phyloP scores from a whole-genome alignment of 2,329 filamentous ascomycete species.

The Xylaria sp. region DNA sequence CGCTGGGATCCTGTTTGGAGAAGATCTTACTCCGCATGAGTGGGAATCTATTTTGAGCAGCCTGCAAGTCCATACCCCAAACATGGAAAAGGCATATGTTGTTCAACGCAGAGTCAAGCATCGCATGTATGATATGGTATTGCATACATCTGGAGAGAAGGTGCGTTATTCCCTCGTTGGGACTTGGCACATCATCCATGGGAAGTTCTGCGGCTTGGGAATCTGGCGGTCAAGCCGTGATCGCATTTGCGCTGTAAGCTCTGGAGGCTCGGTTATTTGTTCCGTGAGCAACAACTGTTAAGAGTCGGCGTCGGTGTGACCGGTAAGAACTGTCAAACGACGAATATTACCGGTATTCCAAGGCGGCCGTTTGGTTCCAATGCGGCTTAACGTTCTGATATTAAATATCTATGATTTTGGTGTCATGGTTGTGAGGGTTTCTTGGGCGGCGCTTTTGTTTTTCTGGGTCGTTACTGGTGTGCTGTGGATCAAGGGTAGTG shows the following conservation, averaged over 20 bases:
- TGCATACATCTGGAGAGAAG: conserved; percentile 35
- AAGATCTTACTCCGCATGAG: conserved; percentile 39
- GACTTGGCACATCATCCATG: conserved; percentile 40
- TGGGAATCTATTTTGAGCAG: conserved; percentile 38
- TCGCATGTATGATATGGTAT: conserved; percentile 42
- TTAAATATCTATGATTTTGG: too few species aligned
- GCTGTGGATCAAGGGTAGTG: too few species aligned
- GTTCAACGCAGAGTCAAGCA: conserved; percentile 42
- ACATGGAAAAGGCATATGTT: conserved; percentile 31
- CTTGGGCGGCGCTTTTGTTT: too few species aligned
- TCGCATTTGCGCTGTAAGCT: conserved; percentile 42
- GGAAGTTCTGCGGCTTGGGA: conserved; percentile 36
- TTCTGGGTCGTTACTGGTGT: too few species aligned
- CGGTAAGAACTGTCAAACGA: too few species aligned
- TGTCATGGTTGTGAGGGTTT: too few species aligned
- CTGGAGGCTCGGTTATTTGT: conserved; percentile 44
- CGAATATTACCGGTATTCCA: too few species aligned
- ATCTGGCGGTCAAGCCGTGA: conserved; percentile 41
- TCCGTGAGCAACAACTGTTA: conserved; percentile 34
- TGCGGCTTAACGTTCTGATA: too few species aligned
- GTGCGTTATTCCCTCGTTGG: conserved; percentile 42
- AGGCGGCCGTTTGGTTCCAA: too few species aligned
- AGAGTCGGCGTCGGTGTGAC: too few species aligned
- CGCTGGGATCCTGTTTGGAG: conserved; percentile 48
- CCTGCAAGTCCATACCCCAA: conserved; percentile 18